These are phyloP conservation scores for Paramecium sonneborni DNA, from an alignment of 73 alveolate genomes.

Conservation along the genomic window DNA sequence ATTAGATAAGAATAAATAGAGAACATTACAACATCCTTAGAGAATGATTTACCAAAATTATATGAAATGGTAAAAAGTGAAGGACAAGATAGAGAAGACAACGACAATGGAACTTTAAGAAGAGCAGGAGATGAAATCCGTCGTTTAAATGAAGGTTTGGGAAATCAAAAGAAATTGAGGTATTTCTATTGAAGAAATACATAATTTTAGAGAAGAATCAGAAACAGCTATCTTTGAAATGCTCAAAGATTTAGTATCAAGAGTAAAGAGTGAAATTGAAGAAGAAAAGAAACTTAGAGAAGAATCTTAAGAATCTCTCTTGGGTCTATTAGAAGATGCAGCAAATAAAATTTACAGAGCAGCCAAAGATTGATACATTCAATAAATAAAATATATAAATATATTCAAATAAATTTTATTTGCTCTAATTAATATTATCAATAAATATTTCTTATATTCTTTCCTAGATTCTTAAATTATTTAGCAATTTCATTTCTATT, in stretches of 20 bases:
- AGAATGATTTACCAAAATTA: constrained; percentile 64
- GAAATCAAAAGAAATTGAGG: constrained; percentile 58
- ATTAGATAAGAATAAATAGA: constrained; percentile 61
- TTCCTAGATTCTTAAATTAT: neutral
- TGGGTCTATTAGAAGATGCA: constrained; percentile 94
- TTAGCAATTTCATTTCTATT: neutral
- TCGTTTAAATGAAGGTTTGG: constrained; percentile 56
- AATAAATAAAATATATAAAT: neutral
- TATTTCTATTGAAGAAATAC: neutral
- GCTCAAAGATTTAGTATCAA: constrained; percentile 87
- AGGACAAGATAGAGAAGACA: constrained; percentile 68
- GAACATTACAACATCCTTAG: constrained; percentile 59
- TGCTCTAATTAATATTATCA: neutral
- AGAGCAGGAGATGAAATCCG: constrained; percentile 70
- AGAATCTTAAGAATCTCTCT: constrained; percentile 91
- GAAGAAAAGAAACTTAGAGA: constrained; percentile 93
- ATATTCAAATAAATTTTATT: constrained; percentile 8
- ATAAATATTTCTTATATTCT: neutral
- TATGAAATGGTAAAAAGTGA: constrained; percentile 62
- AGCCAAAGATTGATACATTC: constrained; percentile 62
- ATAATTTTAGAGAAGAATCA: constrained; percentile 83
- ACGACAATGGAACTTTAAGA: constrained; percentile 57
- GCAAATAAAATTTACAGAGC: constrained; percentile 80
- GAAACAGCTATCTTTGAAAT: constrained; percentile 93
- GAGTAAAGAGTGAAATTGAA: constrained; percentile 91